phyloP scores from a whole-genome alignment of 2,329 filamentous ascomycete genomes.

The Exophiala spinifera region DNA sequence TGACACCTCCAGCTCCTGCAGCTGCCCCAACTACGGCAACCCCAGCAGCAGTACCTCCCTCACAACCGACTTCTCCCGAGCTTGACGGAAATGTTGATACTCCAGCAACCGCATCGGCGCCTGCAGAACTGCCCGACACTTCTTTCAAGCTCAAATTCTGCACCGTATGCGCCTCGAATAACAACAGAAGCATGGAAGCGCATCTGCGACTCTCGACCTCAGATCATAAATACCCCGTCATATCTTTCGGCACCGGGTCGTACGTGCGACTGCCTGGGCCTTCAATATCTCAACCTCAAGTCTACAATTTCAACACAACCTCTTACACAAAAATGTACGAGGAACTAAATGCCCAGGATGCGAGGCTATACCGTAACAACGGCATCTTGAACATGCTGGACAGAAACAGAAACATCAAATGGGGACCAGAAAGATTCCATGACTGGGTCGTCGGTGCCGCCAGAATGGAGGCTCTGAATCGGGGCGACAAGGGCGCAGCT shows the following conservation, averaged over 20 bases:
- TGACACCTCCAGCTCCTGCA: conserved; percentile 9
- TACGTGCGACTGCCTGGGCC: conserved; percentile 90
- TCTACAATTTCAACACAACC: conserved; percentile 96
- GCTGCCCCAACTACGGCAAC: neutral
- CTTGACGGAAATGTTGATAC: conserved; percentile 23
- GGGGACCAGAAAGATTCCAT: conserved; percentile 94
- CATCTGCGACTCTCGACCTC: conserved; percentile 85
- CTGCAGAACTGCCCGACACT: conserved; percentile 19
- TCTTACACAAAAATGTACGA: conserved; percentile 94
- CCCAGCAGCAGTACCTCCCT: neutral
- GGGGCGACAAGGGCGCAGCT: conserved; percentile 68
- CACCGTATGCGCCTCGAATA: conserved; percentile 98
- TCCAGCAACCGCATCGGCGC: conserved; percentile 11
- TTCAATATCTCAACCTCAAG: conserved; percentile 87
- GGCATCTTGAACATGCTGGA: conserved; percentile 95
- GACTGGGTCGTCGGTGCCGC: conserved; percentile 91
- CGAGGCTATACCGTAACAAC: conserved; percentile 82
- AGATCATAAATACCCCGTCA: conserved; percentile 84
- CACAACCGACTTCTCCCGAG: neutral
- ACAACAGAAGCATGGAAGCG: conserved; percentile 99
- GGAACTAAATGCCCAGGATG: conserved; percentile 82
- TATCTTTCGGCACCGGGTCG: conserved; percentile 95
- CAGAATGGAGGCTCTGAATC: conserved; percentile 66
- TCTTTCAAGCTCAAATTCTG: conserved; percentile 91
- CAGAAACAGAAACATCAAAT: conserved; percentile 87